Percentiles rank a stretch among this genome's conserved stretches.
Evolutionary conservation across 805 yeast genomes (phyloP).

Genomic region (Wickerhamiella bombiphila): DNA sequence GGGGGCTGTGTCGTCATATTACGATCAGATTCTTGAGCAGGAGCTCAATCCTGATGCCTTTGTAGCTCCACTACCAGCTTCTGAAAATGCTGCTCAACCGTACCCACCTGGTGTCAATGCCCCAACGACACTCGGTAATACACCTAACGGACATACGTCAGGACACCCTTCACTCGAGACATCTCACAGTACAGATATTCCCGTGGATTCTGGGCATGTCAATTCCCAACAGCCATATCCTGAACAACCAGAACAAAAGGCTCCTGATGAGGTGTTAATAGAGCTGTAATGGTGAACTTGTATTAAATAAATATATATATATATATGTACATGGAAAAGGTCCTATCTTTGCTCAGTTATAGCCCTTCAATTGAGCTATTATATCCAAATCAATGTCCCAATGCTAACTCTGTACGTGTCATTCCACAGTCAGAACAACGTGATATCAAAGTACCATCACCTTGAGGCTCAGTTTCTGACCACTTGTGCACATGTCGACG

Average conservation of each 20-base stretch:
- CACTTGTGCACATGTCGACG: slow-evolving; percentile 63
- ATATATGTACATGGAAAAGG: slow-evolving; percentile 7
- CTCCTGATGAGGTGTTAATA: too few relatives aligned
- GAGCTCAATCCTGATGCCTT: slow-evolving; percentile 14
- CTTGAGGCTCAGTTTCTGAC: slow-evolving; percentile 26
- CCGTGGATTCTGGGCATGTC: too few relatives aligned
- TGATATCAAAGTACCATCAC: slow-evolving; percentile 12
- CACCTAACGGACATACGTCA: too few relatives aligned
- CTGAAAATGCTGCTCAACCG: background rate
- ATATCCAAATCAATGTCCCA: too few relatives aligned
- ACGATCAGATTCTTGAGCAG: slow-evolving; percentile 17
- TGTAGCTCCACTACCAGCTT: background rate
- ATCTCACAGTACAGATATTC: too few relatives aligned
- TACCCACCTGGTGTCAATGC: background rate
- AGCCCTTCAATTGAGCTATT: too few relatives aligned
- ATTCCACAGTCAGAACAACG: slow-evolving; percentile 17
- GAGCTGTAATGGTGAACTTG: too few relatives aligned
- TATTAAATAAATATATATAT: too few relatives aligned
- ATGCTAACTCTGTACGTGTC: slow-evolving; percentile 11
- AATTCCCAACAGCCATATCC: too few relatives aligned
- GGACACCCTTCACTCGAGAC: too few relatives aligned
- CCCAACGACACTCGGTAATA: background rate
- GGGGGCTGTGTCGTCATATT: slow-evolving; percentile 15
- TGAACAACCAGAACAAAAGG: too few relatives aligned
- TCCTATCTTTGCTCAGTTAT: slow-evolving; percentile 12